Conservation (phyloP, 2,329 filamentous ascomycete genomes). For the Aspergillus ochraceus region DNA sequence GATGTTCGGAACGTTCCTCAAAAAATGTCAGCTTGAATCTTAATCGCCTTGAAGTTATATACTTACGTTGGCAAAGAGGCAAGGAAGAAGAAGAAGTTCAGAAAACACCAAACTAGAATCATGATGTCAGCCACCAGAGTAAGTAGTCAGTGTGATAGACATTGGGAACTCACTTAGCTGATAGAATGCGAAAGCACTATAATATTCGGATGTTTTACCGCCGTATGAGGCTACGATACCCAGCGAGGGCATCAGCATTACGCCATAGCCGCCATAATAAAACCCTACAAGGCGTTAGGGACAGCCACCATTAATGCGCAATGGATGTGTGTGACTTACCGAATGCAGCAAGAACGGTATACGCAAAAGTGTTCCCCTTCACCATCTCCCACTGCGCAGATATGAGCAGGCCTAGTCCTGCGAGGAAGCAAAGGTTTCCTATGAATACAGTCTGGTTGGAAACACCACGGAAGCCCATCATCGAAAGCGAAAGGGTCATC, state of each 20-base stretch:
- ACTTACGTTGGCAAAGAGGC: slow-evolving; percentile 5
- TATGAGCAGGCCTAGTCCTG: neutral
- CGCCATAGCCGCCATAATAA: neutral
- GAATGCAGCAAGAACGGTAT: neutral
- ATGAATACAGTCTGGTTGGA: neutral
- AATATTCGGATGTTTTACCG: neutral
- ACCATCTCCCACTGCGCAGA: neutral
- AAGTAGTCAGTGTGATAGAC: too few species aligned
- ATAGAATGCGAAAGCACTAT: neutral
- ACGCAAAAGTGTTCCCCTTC: neutral
- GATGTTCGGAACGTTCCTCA: slow-evolving; percentile 5
- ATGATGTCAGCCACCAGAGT: neutral
- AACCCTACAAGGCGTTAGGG: neutral
- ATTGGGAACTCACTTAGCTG: slow-evolving; percentile 1
- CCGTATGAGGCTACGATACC: neutral
- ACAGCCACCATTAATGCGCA: neutral
- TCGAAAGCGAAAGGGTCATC: neutral
- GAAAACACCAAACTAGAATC: slow-evolving; percentile 3
- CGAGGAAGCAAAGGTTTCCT: neutral
- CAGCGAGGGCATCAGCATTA: neutral
- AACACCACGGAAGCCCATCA: neutral
- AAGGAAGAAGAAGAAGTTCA: slow-evolving; percentile 7
- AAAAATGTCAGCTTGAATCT: neutral
- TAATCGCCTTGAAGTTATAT: neutral
- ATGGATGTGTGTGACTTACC: neutral